Evolutionary conservation across 176 grass and related monocot species (phyloP), one percentile per base, ranked within the genome.

Genomic region (Bothriochloa decipiens): DNA sequence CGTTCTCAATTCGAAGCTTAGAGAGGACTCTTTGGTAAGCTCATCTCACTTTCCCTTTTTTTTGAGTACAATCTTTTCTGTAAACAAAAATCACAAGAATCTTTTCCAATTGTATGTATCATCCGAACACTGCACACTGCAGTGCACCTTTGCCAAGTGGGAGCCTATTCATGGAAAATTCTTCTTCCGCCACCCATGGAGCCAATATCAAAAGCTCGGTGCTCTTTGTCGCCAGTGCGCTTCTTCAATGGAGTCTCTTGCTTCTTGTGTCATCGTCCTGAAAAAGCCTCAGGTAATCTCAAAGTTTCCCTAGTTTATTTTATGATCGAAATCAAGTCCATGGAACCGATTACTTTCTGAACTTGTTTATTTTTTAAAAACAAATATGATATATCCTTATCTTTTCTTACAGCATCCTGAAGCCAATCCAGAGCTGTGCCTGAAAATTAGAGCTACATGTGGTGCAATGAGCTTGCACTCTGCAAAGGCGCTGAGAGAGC

Each of bases 111-210:
- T 28, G 72, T 49, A 16, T 11, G 40, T 42, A 42, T 42, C 69
- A 27, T 80, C 13, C 11, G 0, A 9, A 73, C 79, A 66, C 25
- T 81, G 76, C 91, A 73, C 79, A 66, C 25, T 81, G 76, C 91
- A 98, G 96, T 76, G 75, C 57, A 92, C 85, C 62, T 90, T 98
- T 78, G 87, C 96, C 68, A 95, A 88, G 60, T 98, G 93, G 96
- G 96, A 98, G 53, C 96, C 93, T 9, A 62, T 89, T 6, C 96
- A 98, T n/a, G 93, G 91, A 0, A 91, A 88, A 68, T 98, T 98
- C 74, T 46, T 77, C 36, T 93, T 95, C 80, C 89, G 85, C 16
- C 89, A 95, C 79, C 96, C 96, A 17, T 98, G 96, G 96, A 79
- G 77, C 72, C 92, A 95, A 53, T 98, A 98, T 73, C 91, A 89